phyloP scores from a whole-genome alignment of 164 flowering plant genomes.

The Nymphaea thermarum region DNA sequence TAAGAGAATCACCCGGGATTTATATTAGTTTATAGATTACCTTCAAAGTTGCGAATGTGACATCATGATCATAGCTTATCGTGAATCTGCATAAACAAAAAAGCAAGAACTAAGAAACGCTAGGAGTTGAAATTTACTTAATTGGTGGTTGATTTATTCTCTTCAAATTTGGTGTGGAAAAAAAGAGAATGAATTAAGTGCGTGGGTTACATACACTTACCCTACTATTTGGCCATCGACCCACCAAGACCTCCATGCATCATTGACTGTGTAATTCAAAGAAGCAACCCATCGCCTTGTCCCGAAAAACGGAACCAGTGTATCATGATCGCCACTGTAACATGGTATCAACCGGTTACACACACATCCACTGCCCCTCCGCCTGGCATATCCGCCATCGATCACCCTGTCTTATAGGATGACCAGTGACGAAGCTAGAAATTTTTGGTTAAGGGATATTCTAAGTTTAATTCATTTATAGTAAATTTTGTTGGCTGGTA shows the following conservation, averaged over 20 bases:
- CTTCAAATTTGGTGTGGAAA: background rate
- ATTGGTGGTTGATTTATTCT: background rate
- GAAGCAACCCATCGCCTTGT: conserved; percentile 47
- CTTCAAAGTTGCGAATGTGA: conserved; percentile 58
- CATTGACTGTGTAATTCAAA: conserved; percentile 32
- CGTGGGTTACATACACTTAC: conserved; percentile 11
- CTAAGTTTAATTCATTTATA: no score
- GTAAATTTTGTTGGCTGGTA: no score
- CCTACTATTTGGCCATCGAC: conserved; percentile 43
- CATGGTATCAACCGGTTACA: background rate
- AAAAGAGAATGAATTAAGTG: background rate
- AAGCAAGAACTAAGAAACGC: background rate
- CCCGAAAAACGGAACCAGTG: conserved; percentile 16
- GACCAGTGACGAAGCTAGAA: no score
- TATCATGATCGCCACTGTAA: conserved; percentile 54
- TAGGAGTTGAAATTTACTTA: background rate
- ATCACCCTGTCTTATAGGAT: no score
- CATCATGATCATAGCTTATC: conserved; percentile 25
- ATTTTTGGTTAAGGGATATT: no score
- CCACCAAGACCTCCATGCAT: conserved; percentile 53
- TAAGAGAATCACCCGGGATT: no score
- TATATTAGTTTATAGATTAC: conserved; percentile 3
- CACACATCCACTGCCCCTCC: no score
- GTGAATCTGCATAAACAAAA: conserved; percentile 22
- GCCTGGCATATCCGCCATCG: no score